Evolutionary conservation across 2,329 filamentous ascomycete genomes (phyloP), one percentile per base, ranked within the genome.

Genomic region (Fusarium fracticaudum): DNA sequence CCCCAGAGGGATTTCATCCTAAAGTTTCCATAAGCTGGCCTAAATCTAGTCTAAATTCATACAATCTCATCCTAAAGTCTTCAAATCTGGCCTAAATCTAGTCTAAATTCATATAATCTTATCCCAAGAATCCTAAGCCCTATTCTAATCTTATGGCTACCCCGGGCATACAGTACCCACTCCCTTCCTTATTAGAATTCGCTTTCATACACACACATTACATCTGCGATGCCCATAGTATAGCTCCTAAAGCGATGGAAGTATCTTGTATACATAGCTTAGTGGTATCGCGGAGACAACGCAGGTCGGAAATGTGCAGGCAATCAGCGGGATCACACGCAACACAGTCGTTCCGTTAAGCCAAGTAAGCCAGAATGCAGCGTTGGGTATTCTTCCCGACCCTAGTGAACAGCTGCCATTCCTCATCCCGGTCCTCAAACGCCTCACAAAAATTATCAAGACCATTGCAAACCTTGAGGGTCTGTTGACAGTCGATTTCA

Each of bases 101-200:
- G 8, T 37, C 35, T 37, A 37, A 37, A 37, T 17, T 37, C 7
- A 9, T 37, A 37, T 17, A 17, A 15, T n/a, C 29, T 33, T 4
- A 33, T 51, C 29, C n/a, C 7, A 24, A 24, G 0, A 4, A 4
- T n/a, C 31, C 48, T 24, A 20, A 48, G 10, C 3, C 4, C 11
- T 35, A 24, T n/a, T 35, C 22, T 35, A 24, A 14, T 18, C 22
- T 18, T 51, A 35, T 50, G 20, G 1, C 29, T 50, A 33, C 20
- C 6, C n/a, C n/a, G 15, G 15, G n/a, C n/a, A 44, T 17, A 4
- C 41, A 43, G 22, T 24, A 24, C 24, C 24, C 24, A 24, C 24
- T 24, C 24, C 13, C 5, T 38, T 38, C 37, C 37, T 20, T 38
- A 1, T 38, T 24, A 44, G 15, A 24, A 24, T 24, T 26, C 11